Percentiles rank a stretch among this genome's conserved stretches.
Evolutionary conservation across 306 rosid genomes (phyloP).

Genomic region (Quercus alba): DNA sequence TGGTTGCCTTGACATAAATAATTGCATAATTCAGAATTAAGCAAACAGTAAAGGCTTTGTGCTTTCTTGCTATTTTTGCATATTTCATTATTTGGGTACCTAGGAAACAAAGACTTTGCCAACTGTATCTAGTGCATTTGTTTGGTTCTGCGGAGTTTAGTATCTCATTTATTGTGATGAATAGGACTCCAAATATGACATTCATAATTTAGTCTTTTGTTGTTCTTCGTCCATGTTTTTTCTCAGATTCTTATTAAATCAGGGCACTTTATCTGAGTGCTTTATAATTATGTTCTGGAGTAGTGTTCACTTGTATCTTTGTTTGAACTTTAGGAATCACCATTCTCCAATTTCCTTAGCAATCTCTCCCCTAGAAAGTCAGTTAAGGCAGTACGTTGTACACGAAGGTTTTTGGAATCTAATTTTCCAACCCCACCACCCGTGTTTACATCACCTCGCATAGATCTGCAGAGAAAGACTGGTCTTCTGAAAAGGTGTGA

Average conservation of each 20-base stretch:
- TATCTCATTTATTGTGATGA: too few species aligned
- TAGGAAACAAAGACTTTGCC: background rate
- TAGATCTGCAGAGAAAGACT: conserved; percentile 10
- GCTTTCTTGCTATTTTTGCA: background rate
- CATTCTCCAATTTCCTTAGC: too few species aligned
- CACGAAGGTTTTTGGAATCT: background rate
- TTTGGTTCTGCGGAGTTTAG: background rate
- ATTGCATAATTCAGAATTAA: background rate
- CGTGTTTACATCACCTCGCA: conserved; percentile 23
- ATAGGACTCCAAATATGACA: too few species aligned
- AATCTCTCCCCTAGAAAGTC: conserved; percentile 18
- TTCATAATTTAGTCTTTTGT: too few species aligned
- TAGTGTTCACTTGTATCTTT: background rate
- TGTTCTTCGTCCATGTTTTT: background rate
- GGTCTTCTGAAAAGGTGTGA: conserved; percentile 6
- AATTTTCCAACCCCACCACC: conserved; percentile 11
- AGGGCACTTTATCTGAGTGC: background rate
- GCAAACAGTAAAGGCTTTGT: background rate
- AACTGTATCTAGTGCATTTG: background rate
- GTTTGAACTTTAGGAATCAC: conserved; percentile 6
- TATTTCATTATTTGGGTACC: background rate
- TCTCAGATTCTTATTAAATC: background rate
- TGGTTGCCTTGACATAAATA: background rate
- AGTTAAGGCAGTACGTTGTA: background rate
- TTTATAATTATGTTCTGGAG: background rate